Percentiles rank a stretch among this genome's conserved stretches.
phyloP scores from a whole-genome alignment of 2,329 filamentous ascomycete species.

The Pseudocercospora eumusae region DNA sequence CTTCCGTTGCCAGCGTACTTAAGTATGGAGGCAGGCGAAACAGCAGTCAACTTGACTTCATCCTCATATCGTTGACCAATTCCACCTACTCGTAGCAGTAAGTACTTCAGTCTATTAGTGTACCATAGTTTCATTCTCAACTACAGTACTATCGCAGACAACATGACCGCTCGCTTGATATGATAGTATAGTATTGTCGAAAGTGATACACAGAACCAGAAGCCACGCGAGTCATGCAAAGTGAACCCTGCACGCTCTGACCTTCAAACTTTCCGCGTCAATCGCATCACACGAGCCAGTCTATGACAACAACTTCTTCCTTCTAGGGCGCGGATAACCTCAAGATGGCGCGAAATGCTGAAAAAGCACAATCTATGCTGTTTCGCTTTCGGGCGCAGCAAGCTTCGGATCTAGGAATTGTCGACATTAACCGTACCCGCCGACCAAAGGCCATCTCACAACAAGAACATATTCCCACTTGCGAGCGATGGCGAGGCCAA shows the following conservation, averaged over 20 bases:
- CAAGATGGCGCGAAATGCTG: constrained; percentile 80
- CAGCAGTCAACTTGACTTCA: no score
- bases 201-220: no score
- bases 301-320: background rate
- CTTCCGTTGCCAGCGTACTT: background rate
- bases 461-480: constrained; percentile 77
- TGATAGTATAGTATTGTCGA: no score
- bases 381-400: constrained; percentile 98
- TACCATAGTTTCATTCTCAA: no score
- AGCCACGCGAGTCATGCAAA: constrained; percentile 1
- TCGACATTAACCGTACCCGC: constrained; percentile 85
- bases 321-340: background rate
- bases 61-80: no score
- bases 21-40: no score
- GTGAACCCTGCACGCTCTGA: background rate
- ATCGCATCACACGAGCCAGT: background rate
- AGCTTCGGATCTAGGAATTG: constrained; percentile 92
- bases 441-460: constrained; percentile 90
- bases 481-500: constrained; percentile 98
- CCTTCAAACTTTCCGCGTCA: background rate
- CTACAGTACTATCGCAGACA: no score
- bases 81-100: no score
- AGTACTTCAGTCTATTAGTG: no score
- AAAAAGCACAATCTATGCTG: constrained; percentile 99
- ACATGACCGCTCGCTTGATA: no score